Percentiles rank a stretch among this genome's conserved stretches.
phyloP scores from a whole-genome alignment of 208 protist genomes.

The Crithidia fasciculata region DNA sequence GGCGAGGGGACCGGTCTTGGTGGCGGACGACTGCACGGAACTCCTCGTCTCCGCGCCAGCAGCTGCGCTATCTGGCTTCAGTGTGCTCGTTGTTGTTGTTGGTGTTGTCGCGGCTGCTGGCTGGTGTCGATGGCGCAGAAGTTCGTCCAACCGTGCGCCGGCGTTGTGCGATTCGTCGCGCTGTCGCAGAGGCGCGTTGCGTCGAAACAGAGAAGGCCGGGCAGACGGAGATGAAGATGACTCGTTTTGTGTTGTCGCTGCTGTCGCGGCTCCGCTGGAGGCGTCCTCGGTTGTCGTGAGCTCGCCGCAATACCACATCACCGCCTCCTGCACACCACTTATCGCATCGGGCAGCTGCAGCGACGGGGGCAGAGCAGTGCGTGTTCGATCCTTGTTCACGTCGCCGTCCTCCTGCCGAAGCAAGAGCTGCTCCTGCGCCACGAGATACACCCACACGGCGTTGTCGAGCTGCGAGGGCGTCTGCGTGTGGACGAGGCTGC shows the following conservation, averaged over 20 bases:
- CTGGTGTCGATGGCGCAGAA: constrained; percentile 19
- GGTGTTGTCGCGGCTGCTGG: background rate
- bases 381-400: background rate
- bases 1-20: constrained; percentile 19
- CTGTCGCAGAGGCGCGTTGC: background rate
- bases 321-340: constrained; percentile 20
- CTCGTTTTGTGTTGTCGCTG: background rate
- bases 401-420: background rate
- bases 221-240: background rate
- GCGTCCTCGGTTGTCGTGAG: background rate
- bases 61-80: too few relatives aligned
- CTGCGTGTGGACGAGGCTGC: constrained; percentile 30
- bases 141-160: constrained; percentile 21
- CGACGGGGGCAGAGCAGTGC: constrained; percentile 2
- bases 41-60: too few relatives aligned
- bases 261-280: background rate
- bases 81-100: background rate
- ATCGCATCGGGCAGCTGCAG: constrained; percentile 23
- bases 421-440: constrained; percentile 23
- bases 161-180: background rate
- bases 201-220: background rate
- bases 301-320: constrained; percentile 33
- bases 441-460: constrained; percentile 29
- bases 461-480: constrained; percentile 26
- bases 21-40: too few relatives aligned